These are phyloP conservation scores for Mycena maculata DNA, from an alignment of 768 basidiomycete genomes.

Conservation along the genomic window DNA sequence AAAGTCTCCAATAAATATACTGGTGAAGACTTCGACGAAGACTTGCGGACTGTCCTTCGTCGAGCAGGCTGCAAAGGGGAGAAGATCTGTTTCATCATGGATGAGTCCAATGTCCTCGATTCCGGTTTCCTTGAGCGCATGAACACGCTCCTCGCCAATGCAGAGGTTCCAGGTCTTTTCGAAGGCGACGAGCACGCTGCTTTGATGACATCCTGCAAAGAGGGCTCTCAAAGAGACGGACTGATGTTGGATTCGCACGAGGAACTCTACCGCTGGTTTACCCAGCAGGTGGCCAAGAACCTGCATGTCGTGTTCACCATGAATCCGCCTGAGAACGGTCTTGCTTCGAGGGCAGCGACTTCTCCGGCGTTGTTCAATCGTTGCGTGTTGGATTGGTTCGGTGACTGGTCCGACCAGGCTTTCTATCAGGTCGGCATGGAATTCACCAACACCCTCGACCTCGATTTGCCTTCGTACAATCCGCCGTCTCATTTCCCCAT, in stretches of 20 bases:
- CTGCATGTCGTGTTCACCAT: conserved; percentile 99
- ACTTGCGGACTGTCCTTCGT: conserved; percentile 93
- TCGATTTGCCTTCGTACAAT: conserved; percentile 85
- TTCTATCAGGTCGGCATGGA: conserved; percentile 98
- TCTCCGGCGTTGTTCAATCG: conserved; percentile 99
- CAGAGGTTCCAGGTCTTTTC: conserved; percentile 99
- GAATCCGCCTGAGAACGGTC: conserved; percentile 97
- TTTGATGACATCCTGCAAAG: conserved; percentile 99
- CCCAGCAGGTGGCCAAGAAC: conserved; percentile 97
- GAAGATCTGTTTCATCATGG: conserved; percentile 99
- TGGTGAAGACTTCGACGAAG: conserved; percentile 98
- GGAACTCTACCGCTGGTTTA: conserved; percentile 98
- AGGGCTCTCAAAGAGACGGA: conserved; percentile 98
- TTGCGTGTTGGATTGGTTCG: conserved; percentile 99
- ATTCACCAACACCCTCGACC: conserved; percentile 93
- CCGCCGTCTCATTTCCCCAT: conserved; percentile 89
- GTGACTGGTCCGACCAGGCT: conserved; percentile 99
- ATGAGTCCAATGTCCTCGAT: conserved; percentile 98
- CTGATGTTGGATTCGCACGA: conserved; percentile 98
- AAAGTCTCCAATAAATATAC: conserved; percentile 99
- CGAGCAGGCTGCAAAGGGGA: conserved; percentile 98
- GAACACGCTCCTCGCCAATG: conserved; percentile 98
- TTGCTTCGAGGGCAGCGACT: conserved; percentile 95
- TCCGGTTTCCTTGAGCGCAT: conserved; percentile 99
- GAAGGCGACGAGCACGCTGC: conserved; percentile 99